Evolutionary conservation across 192 early-diverging fungal species (phyloP).

Genomic region (Rhizophlyctis rosea): DNA sequence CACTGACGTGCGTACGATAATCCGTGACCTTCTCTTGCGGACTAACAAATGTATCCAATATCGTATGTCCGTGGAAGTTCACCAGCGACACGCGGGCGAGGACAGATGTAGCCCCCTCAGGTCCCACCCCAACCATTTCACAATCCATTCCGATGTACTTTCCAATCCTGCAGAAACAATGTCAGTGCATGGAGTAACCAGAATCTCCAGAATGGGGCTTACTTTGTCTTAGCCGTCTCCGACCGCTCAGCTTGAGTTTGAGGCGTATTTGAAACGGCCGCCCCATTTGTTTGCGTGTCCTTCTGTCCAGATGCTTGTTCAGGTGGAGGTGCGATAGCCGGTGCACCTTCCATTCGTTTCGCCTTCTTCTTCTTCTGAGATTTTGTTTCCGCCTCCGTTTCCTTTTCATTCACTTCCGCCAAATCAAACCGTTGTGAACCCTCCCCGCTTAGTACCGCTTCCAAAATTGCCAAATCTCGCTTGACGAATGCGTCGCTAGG

Average conservation of each 20-base stretch:
- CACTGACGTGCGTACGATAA: conserved; percentile 88
- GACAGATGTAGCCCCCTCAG: conserved; percentile 74
- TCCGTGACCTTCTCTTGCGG: conserved; percentile 86
- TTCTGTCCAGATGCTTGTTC: background rate
- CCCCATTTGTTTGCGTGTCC: background rate
- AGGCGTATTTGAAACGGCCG: background rate
- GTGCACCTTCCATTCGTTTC: too few species aligned
- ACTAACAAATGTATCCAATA: conserved; percentile 83
- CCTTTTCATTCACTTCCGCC: conserved; percentile 4
- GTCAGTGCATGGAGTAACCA: too few species aligned
- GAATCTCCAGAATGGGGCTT: too few species aligned
- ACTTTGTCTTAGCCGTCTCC: conserved; percentile 3
- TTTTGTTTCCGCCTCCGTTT: background rate
- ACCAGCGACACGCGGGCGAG: conserved; percentile 90
- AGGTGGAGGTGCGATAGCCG: background rate
- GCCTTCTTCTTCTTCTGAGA: too few species aligned
- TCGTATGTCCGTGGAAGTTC: conserved; percentile 84
- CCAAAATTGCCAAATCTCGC: conserved; percentile 15
- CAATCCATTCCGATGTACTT: conserved; percentile 96
- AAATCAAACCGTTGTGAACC: background rate
- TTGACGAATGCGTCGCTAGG: background rate
- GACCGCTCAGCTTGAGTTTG: background rate
- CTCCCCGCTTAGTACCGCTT: background rate
- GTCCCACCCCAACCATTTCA: conserved; percentile 98
- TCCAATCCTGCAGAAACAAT: conserved; percentile 64